These are phyloP conservation scores for Globisporangium cederbergense DNA, from an alignment of 352 stramenopile species.

Conservation along the genomic window DNA sequence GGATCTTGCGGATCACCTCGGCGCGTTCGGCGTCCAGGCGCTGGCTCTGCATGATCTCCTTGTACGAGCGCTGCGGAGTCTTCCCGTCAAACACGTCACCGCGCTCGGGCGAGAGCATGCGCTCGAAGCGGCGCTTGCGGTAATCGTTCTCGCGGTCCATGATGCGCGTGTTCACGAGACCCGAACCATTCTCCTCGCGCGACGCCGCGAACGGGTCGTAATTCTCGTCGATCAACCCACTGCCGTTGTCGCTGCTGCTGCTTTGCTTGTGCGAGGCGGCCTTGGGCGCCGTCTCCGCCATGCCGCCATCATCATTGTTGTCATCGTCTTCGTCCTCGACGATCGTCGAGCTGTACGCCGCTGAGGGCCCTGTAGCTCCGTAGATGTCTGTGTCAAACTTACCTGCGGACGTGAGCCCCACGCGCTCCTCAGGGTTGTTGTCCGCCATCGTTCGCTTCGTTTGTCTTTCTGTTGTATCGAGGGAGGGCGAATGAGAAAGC, in stretches of 20 bases:
- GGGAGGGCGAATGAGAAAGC: too few relatives aligned
- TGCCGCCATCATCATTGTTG: not conserved
- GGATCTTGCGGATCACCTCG: constrained; percentile 85
- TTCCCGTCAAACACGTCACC: constrained; percentile 88
- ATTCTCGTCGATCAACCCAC: constrained; percentile 77
- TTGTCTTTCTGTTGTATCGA: too few relatives aligned
- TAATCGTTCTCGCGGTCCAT: constrained; percentile 92
- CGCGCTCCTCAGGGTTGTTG: constrained; percentile 14
- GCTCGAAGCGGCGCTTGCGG: constrained; percentile 87
- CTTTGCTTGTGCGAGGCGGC: not conserved
- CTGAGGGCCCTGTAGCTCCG: constrained; percentile 44
- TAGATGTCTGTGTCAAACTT: constrained; percentile 83
- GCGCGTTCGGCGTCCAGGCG: constrained; percentile 83
- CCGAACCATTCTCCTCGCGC: constrained; percentile 81
- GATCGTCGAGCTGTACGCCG: constrained; percentile 58
- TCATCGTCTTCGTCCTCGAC: constrained; percentile 15
- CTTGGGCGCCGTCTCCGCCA: constrained; percentile 25
- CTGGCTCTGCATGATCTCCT: constrained; percentile 91
- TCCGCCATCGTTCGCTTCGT: not conserved
- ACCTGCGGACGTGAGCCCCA: constrained; percentile 55
- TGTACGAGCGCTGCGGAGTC: constrained; percentile 78
- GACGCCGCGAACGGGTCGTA: constrained; percentile 87
- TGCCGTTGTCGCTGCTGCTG: constrained; percentile 18
- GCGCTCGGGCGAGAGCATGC: constrained; percentile 85
- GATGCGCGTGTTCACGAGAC: constrained; percentile 94